phyloP scores from a whole-genome alignment of 2,329 filamentous ascomycete genomes.

The Dothistroma pini region DNA sequence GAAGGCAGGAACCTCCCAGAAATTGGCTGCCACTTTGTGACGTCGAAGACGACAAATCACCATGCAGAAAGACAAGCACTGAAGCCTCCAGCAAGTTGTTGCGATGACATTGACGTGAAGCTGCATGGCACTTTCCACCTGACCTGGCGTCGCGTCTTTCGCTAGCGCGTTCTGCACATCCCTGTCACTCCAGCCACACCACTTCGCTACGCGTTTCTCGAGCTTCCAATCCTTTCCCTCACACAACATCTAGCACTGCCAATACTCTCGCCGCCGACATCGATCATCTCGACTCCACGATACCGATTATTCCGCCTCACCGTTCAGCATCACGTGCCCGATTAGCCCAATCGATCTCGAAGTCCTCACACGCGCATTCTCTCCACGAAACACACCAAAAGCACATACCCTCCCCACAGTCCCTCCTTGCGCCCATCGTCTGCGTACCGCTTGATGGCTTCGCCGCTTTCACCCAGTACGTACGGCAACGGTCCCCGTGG shows the following conservation, averaged over 20 bases:
- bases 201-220: constrained; percentile 3
- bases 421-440: constrained; percentile 68
- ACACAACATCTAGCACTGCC: constrained; percentile 4
- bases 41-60: too few relatives aligned
- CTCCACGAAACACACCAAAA: constrained; percentile 42
- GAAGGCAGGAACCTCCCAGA: too few relatives aligned
- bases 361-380: constrained; percentile 18
- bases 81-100: too few relatives aligned
- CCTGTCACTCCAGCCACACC: constrained; percentile 4
- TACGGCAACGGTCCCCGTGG: constrained; percentile 31
- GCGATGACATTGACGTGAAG: neutral
- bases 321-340: constrained; percentile 21
- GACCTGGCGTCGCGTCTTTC: neutral
- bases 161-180: constrained; percentile 2
- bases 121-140: neutral
- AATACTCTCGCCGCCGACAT: constrained; percentile 2
- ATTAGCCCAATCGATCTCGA: constrained; percentile 13
- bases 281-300: constrained; percentile 1
- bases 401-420: constrained; percentile 78
- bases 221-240: neutral
- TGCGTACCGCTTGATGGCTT: constrained; percentile 54
- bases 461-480: constrained; percentile 11
- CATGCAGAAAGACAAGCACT: too few relatives aligned
- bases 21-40: too few relatives aligned
- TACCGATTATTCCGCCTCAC: constrained; percentile 12